Percentiles rank a stretch among this genome's conserved stretches.
Evolutionary conservation across 805 yeast genomes (phyloP).

Genomic region (Nematodospora valgi): DNA sequence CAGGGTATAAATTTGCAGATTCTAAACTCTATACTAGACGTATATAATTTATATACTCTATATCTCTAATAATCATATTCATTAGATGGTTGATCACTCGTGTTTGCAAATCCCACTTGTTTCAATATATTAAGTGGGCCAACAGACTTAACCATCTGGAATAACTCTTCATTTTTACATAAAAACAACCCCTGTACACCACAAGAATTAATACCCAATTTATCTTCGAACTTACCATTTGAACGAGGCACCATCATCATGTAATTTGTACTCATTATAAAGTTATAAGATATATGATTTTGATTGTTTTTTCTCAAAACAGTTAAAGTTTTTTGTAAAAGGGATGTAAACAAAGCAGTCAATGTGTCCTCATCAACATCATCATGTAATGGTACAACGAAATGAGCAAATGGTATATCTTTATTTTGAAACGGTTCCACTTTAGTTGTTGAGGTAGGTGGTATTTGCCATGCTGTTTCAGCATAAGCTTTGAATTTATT

Average conservation of each 20-base stretch:
- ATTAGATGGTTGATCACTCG: conserved; percentile 52
- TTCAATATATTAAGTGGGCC: conserved; percentile 53
- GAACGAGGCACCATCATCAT: conserved; percentile 85
- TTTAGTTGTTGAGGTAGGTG: conserved; percentile 3
- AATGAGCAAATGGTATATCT: conserved; percentile 78
- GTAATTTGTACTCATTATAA: conserved; percentile 78
- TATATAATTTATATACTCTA: conserved; percentile 1
- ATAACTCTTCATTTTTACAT: conserved; percentile 63
- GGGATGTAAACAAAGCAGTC: conserved; percentile 65
- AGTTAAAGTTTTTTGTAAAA: conserved; percentile 70
- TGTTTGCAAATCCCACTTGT: conserved; percentile 65
- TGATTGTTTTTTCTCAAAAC: conserved; percentile 52
- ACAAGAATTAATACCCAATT: conserved; percentile 69
- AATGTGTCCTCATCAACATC: conserved; percentile 52
- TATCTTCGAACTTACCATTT: conserved; percentile 45
- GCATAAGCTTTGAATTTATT: conserved; percentile 54
- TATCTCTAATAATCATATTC: conserved; percentile 56
- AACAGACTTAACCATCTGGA: conserved; percentile 42
- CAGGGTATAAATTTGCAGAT: neutral
- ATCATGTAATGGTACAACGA: conserved; percentile 44
- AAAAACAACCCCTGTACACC: conserved; percentile 78
- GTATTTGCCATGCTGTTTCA: conserved; percentile 45
- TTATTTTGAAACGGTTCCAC: conserved; percentile 42
- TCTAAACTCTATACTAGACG: conserved; percentile 1
- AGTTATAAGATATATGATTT: conserved; percentile 66